phyloP scores from a whole-genome alignment of 208 protist species.

The Trypanosoma mega region DNA sequence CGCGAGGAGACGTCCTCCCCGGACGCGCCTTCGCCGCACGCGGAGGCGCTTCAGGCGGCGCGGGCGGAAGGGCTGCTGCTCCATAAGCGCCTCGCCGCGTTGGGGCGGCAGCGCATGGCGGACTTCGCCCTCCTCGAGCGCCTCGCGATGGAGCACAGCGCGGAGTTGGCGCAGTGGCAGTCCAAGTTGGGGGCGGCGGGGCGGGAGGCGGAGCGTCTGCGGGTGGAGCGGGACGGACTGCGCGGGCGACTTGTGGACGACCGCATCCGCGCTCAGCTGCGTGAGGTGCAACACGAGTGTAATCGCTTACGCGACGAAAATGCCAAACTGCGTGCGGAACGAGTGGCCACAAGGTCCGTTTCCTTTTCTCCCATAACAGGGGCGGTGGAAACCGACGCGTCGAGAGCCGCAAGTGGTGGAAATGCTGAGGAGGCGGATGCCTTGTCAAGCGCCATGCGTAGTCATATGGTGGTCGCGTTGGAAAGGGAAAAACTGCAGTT shows the following conservation, averaged over 20 bases:
- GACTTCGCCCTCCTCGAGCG: slow-evolving; percentile 14
- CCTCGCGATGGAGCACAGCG: slow-evolving; percentile 12
- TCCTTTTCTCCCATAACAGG: no score
- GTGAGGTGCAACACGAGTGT: slow-evolving; percentile 7
- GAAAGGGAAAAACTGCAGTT: background rate
- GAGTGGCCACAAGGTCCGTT: no score
- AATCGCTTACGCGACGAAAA: slow-evolving; percentile 11
- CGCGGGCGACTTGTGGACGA: slow-evolving; percentile 6
- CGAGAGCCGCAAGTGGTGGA: no score
- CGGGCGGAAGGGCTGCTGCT: no score
- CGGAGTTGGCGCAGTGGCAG: slow-evolving; percentile 16
- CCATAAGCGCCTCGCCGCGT: background rate
- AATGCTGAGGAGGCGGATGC: no score
- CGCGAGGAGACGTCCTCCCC: no score
- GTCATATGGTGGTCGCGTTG: background rate
- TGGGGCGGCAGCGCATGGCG: background rate
- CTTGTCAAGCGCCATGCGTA: no score
- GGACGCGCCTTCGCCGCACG: no score
- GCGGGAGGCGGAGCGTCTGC: background rate
- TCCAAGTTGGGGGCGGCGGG: slow-evolving; percentile 1
- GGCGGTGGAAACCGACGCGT: no score
- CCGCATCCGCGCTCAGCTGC: slow-evolving; percentile 4
- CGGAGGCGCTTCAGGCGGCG: no score
- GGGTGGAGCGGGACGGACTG: background rate
- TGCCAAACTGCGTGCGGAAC: slow-evolving; percentile 4